Conservation (phyloP, 306 rosid species). For the Prinsepia uniflora region DNA sequence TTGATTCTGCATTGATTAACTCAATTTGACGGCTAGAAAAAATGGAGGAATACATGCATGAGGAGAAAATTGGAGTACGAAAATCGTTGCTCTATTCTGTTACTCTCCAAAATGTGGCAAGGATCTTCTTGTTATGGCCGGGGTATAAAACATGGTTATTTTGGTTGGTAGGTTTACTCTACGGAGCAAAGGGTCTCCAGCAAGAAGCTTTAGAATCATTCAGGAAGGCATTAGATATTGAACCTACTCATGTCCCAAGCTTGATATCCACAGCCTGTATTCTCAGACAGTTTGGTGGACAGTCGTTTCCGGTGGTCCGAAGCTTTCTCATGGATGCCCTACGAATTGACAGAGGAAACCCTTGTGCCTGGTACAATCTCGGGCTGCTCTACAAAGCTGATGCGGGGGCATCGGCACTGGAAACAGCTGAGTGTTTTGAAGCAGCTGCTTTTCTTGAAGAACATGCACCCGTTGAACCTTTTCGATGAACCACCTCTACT, state of each 20-base stretch:
- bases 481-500: constrained; percentile 40
- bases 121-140: background rate
- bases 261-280: constrained; percentile 75
- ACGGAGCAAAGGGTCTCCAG: constrained; percentile 65
- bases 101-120: background rate
- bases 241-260: constrained; percentile 70
- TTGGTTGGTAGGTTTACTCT: constrained; percentile 52
- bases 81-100: too few relatives aligned
- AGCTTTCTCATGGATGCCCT: constrained; percentile 83
- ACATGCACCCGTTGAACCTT: constrained; percentile 74
- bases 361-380: constrained; percentile 88
- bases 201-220: constrained; percentile 71
- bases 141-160: constrained; percentile 15
- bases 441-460: constrained; percentile 78
- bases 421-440: constrained; percentile 79
- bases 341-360: constrained; percentile 63
- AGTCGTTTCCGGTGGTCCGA: constrained; percentile 60
- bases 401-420: constrained; percentile 40
- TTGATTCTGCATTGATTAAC: too few relatives aligned
- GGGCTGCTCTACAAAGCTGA: constrained; percentile 75
- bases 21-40: too few relatives aligned
- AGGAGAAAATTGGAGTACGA: too few relatives aligned
- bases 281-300: constrained; percentile 63
- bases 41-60: too few relatives aligned
- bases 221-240: constrained; percentile 67